These are phyloP conservation scores for Paecilomyces formosus DNA, from an alignment of 2,329 filamentous ascomycete species.

Conservation along the genomic window DNA sequence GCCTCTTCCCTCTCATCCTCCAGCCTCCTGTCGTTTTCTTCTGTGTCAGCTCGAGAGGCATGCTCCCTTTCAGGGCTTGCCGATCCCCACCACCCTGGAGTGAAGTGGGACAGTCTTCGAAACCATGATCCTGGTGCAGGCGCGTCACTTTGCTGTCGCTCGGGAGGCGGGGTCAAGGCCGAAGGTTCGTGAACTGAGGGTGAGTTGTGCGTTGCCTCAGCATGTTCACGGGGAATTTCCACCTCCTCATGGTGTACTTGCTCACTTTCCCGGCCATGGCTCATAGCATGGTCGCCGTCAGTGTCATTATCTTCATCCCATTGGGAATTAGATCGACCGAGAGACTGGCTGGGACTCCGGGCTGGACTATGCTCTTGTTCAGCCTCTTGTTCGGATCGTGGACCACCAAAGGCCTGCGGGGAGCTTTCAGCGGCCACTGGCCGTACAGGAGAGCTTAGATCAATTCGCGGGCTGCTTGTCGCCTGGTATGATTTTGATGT, in stretches of 20 bases:
- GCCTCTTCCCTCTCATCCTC: slow-evolving; percentile 9
- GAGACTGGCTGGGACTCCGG: not conserved
- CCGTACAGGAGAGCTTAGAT: not conserved
- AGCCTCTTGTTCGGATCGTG: slow-evolving; percentile 11
- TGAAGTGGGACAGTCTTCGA: slow-evolving; percentile 14
- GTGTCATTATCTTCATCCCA: not conserved
- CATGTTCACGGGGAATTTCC: not conserved
- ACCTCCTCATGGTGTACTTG: not conserved
- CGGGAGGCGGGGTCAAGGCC: not conserved
- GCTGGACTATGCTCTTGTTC: slow-evolving; percentile 9
- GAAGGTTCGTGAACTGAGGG: not conserved
- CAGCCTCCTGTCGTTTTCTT: not conserved
- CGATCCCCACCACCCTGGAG: slow-evolving; percentile 7
- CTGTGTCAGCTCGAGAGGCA: not conserved
- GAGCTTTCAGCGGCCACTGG: slow-evolving; percentile 8
- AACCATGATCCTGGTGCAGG: slow-evolving; percentile 29
- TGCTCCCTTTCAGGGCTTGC: not conserved
- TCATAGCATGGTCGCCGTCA: not conserved
- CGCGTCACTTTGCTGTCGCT: slow-evolving; percentile 6
- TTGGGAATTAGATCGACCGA: not conserved
- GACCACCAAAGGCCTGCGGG: slow-evolving; percentile 9
- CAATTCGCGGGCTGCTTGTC: not conserved
- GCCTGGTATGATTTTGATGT: not conserved
- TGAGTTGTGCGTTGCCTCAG: not conserved
- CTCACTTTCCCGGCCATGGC: slow-evolving; percentile 4